Conservation (phyloP, 345 rosid genomes). For the Gynandropsis gynandra region DNA sequence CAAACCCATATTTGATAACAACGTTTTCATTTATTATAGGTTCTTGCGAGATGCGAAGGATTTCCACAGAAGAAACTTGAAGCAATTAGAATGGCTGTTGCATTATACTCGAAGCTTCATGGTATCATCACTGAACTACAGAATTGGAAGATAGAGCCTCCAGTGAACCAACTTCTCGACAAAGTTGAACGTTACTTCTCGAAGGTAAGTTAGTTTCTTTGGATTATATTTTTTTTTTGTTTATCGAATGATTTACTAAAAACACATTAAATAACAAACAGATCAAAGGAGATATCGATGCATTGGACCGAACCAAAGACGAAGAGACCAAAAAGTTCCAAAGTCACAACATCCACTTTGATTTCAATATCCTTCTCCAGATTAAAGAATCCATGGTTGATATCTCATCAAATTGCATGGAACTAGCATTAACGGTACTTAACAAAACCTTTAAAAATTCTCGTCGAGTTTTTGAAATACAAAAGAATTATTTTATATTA, state of each 20-base stretch:
- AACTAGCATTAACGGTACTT: constrained; percentile 67
- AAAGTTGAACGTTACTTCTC: constrained; percentile 69
- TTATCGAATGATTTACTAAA: not conserved
- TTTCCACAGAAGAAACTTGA: constrained; percentile 87
- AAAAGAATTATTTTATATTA: no score
- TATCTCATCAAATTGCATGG: constrained; percentile 83
- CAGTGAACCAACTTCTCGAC: constrained; percentile 61
- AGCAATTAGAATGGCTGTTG: constrained; percentile 65
- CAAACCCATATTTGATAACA: no score
- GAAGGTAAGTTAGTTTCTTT: constrained; percentile 42
- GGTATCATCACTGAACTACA: constrained; percentile 48
- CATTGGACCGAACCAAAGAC: constrained; percentile 71
- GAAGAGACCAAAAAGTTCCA: constrained; percentile 73
- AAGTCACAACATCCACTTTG: constrained; percentile 60
- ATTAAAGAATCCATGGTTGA: constrained; percentile 85
- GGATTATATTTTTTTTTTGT: no score
- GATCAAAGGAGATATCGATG: constrained; percentile 73
- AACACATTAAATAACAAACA: constrained; percentile 13
- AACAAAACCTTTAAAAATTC: not conserved
- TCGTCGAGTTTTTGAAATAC: no score
- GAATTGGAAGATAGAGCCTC: constrained; percentile 58
- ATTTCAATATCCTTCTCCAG: constrained; percentile 54
- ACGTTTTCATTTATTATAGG: constrained; percentile 38
- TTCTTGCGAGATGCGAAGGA: constrained; percentile 80
- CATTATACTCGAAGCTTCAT: constrained; percentile 49